Conservation (phyloP, 1,284 basidiomycete species). For the Cutaneotrichosporon sp. region DNA sequence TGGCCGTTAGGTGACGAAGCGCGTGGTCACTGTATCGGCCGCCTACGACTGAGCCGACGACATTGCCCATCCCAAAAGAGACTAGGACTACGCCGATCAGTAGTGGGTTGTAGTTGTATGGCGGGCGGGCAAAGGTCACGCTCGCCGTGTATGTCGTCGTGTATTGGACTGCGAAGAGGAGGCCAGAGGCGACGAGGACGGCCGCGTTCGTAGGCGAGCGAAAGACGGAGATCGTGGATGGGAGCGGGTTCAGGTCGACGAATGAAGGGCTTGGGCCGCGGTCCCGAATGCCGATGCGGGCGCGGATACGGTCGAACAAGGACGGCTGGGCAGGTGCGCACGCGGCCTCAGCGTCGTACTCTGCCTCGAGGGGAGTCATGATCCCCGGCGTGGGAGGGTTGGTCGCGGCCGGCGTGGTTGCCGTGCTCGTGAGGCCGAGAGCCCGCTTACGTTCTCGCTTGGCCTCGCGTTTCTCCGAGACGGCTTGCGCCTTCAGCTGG, state of each 20-base stretch:
- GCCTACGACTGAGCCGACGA: slow-evolving; percentile 69
- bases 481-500: slow-evolving; percentile 34
- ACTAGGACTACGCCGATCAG: slow-evolving; percentile 73
- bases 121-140: slow-evolving; percentile 58
- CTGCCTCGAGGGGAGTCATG: not conserved
- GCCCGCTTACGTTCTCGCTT: slow-evolving; percentile 34
- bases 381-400: not conserved
- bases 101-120: slow-evolving; percentile 69
- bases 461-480: slow-evolving; percentile 24
- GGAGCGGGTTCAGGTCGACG: slow-evolving; percentile 70
- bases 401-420: slow-evolving; percentile 34
- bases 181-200: slow-evolving; percentile 66
- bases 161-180: slow-evolving; percentile 70
- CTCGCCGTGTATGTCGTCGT: slow-evolving; percentile 67
- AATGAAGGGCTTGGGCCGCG: slow-evolving; percentile 61
- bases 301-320: not conserved
- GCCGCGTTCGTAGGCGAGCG: slow-evolving; percentile 65
- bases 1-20: slow-evolving; percentile 60
- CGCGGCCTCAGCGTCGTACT: slow-evolving; percentile 1
- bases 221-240: slow-evolving; percentile 62
- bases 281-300: slow-evolving; percentile 20
- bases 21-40: slow-evolving; percentile 73
- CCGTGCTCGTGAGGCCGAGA: slow-evolving; percentile 31
- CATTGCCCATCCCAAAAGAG: slow-evolving; percentile 67
- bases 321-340: not conserved